phyloP scores from a whole-genome alignment of 768 basidiomycete genomes.

The Saitozyma sp. region DNA sequence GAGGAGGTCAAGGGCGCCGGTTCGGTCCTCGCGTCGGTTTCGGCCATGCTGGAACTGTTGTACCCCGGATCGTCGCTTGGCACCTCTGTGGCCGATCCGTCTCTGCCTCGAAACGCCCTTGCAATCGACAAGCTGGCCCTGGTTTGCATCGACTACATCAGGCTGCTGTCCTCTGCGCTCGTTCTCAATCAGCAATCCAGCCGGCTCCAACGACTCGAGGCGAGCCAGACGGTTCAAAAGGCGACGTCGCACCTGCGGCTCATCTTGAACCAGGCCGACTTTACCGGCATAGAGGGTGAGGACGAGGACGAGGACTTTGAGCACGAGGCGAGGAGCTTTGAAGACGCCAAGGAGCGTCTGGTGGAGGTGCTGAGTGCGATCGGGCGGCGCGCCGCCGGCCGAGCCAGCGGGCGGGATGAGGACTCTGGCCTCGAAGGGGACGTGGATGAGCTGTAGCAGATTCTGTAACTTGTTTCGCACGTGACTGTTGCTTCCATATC shows the following conservation, averaged over 20 bases:
- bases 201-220: slow-evolving; percentile 15
- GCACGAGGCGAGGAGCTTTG: slow-evolving; percentile 18
- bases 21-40: slow-evolving; percentile 29
- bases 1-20: slow-evolving; percentile 37
- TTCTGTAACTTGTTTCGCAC: neutral
- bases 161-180: slow-evolving; percentile 30
- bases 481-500: too few relatives aligned
- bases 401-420: slow-evolving; percentile 23
- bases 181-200: slow-evolving; percentile 7
- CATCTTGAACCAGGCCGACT: slow-evolving; percentile 40
- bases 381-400: slow-evolving; percentile 32
- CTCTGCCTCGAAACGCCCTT: slow-evolving; percentile 22
- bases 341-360: slow-evolving; percentile 34
- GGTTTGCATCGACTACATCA: slow-evolving; percentile 46
- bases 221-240: slow-evolving; percentile 17
- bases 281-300: slow-evolving; percentile 23
- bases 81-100: neutral
- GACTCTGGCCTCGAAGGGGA: slow-evolving; percentile 44
- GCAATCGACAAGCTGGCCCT: slow-evolving; percentile 46
- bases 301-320: slow-evolving; percentile 18
- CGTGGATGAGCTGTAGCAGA: slow-evolving; percentile 30
- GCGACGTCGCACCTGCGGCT: slow-evolving; percentile 32
- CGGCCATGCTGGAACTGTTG: slow-evolving; percentile 40
- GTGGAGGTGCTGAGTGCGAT: slow-evolving; percentile 35
- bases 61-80: slow-evolving; percentile 35